phyloP scores from a whole-genome alignment of 2,329 filamentous ascomycete species.

The Leptographium procerum region DNA sequence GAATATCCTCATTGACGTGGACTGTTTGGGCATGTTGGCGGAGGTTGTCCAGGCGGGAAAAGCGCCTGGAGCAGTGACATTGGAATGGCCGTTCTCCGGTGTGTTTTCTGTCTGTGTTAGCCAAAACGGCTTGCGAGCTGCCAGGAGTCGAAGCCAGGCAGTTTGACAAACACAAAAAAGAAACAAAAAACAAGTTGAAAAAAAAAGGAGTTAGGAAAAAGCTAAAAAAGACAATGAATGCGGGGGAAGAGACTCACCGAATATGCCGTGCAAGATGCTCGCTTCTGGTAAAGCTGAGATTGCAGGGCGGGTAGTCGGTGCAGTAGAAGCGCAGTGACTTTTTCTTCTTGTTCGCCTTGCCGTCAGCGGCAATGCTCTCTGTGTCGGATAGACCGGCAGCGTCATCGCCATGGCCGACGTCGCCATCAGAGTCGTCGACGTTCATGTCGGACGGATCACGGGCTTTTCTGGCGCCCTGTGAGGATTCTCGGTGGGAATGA shows the following conservation, averaged over 20 bases:
- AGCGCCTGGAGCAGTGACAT: conserved; percentile 86
- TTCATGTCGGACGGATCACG: conserved; percentile 58
- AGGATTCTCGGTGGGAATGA: conserved; percentile 34
- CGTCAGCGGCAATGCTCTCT: conserved; percentile 51
- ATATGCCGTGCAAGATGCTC: conserved; percentile 94
- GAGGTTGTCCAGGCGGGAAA: conserved; percentile 88
- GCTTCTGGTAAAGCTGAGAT: conserved; percentile 86
- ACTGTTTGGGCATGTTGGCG: conserved; percentile 96
- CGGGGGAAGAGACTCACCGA: conserved; percentile 40
- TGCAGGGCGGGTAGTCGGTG: conserved; percentile 87
- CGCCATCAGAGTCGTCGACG: conserved; percentile 65
- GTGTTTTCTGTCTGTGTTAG: conserved; percentile 58
- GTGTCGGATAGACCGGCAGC: conserved; percentile 49
- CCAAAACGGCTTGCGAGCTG: no score
- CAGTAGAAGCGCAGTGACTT: conserved; percentile 95
- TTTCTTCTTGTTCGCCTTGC: conserved; percentile 82
- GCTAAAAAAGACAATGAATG: background rate
- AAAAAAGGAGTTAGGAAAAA: background rate
- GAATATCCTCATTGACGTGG: conserved; percentile 95
- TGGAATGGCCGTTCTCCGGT: conserved; percentile 94
- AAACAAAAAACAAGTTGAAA: background rate
- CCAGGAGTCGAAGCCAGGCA: no score
- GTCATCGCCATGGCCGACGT: conserved; percentile 37
- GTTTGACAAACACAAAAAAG: background rate
- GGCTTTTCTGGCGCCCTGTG: conserved; percentile 51